Conservation (phyloP, 306 rosid genomes). For the Vigna unguiculata region DNA sequence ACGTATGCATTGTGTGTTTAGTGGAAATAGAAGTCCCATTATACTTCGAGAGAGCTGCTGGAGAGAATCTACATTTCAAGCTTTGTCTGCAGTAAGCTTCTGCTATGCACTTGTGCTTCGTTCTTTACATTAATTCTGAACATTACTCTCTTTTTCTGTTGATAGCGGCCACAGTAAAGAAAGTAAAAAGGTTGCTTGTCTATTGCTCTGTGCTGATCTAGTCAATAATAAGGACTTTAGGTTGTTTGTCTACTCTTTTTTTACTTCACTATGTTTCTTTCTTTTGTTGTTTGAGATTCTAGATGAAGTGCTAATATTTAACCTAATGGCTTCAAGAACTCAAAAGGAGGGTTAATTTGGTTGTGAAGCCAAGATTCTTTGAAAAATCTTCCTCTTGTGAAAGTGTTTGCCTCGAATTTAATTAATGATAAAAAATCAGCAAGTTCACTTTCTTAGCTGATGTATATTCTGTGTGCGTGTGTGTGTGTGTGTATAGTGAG, state of each 20-base stretch:
- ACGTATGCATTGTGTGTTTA: conserved; percentile 88
- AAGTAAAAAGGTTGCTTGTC: conserved; percentile 7
- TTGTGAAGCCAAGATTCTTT: neutral
- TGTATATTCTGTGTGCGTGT: too few species aligned
- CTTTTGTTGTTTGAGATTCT: conserved; percentile 6
- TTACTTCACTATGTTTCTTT: neutral
- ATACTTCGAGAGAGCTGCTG: conserved; percentile 91
- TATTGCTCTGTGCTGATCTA: conserved; percentile 19
- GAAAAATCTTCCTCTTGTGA: neutral
- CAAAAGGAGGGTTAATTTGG: neutral
- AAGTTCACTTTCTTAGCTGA: too few species aligned
- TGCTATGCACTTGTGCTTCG: conserved; percentile 19
- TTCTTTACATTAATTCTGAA: conserved; percentile 9
- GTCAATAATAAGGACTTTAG: neutral
- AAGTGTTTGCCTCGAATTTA: too few species aligned
- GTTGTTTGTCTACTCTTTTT: conserved; percentile 4
- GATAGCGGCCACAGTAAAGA: neutral
- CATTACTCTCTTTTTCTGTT: conserved; percentile 14
- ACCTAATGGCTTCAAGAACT: neutral
- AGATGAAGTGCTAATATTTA: conserved; percentile 13
- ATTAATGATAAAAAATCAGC: too few species aligned
- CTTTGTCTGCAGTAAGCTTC: conserved; percentile 79
- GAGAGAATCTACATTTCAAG: conserved; percentile 92
- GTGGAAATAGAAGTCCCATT: conserved; percentile 59
- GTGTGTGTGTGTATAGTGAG: too few species aligned